Conservation (phyloP, 2,329 filamentous ascomycete genomes). For the Fusarium redolens region DNA sequence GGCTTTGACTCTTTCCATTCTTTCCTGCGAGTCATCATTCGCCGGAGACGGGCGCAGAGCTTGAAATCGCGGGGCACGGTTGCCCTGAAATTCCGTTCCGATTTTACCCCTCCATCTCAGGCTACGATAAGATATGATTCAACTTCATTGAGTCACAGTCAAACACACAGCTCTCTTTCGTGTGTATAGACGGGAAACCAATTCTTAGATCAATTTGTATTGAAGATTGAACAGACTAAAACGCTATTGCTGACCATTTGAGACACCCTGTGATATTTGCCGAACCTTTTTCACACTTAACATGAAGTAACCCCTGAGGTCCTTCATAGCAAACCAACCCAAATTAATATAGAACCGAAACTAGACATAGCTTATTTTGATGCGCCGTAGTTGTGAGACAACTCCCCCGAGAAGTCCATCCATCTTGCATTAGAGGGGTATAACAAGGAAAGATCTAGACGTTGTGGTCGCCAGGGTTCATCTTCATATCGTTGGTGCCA, state of each 20-base stretch:
- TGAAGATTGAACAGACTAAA: slow-evolving; percentile 23
- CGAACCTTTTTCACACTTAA: slow-evolving; percentile 7
- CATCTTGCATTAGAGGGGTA: slow-evolving; percentile 38
- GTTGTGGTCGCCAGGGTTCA: slow-evolving; percentile 38
- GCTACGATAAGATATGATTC: slow-evolving; percentile 3
- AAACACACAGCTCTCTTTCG: background rate
- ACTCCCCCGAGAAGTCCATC: slow-evolving; percentile 14
- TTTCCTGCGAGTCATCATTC: slow-evolving; percentile 34
- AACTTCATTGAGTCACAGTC: background rate
- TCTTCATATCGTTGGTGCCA: slow-evolving; percentile 15
- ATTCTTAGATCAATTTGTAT: slow-evolving; percentile 24
- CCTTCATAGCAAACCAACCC: slow-evolving; percentile 21
- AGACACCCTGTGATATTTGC: slow-evolving; percentile 26
- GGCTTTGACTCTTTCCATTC: slow-evolving; percentile 35
- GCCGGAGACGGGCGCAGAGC: slow-evolving; percentile 13
- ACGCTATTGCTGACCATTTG: slow-evolving; percentile 25
- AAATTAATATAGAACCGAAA: slow-evolving; percentile 31
- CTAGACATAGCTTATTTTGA: slow-evolving; percentile 38
- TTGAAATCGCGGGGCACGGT: slow-evolving; percentile 37
- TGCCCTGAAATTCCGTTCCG: slow-evolving; percentile 33
- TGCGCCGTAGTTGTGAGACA: slow-evolving; percentile 37
- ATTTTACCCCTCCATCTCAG: slow-evolving; percentile 31
- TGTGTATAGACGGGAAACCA: background rate
- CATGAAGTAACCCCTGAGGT: slow-evolving; percentile 1
- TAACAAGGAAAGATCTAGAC: slow-evolving; percentile 29